Conservation (phyloP, 2,329 filamentous ascomycete species). For the Alternaria tenuissima region DNA sequence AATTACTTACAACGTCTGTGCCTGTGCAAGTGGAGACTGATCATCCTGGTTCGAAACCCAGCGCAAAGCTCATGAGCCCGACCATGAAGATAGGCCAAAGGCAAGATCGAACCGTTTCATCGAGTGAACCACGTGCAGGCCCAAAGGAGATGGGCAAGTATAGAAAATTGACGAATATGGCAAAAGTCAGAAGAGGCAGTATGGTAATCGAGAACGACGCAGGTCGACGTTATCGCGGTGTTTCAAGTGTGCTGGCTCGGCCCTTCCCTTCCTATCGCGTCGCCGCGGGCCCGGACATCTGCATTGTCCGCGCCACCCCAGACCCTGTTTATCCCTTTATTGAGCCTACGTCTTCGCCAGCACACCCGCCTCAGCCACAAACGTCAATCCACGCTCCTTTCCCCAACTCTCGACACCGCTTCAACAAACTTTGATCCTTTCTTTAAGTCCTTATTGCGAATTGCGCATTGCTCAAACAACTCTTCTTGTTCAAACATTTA, state of each 20-base stretch:
- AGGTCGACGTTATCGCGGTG: constrained; percentile 14
- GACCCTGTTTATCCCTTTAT: constrained; percentile 25
- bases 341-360: constrained; percentile 14
- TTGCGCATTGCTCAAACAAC: not conserved
- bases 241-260: constrained; percentile 17
- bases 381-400: constrained; percentile 12
- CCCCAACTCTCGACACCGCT: not conserved
- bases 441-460: not conserved
- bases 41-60: not conserved
- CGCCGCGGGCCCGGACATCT: not conserved
- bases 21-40: not conserved
- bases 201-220: constrained; percentile 7
- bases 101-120: not conserved
- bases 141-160: not conserved
- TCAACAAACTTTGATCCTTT: constrained; percentile 1
- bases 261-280: constrained; percentile 16
- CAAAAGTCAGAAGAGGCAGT: constrained; percentile 3
- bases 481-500: constrained; percentile 4
- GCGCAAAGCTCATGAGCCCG: not conserved
- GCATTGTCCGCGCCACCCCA: constrained; percentile 18
- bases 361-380: constrained; percentile 21
- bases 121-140: not conserved
- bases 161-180: not conserved
- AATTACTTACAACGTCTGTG: not conserved
- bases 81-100: not conserved